Evolutionary conservation across 805 yeast species (phyloP).

Genomic region (Kurtzmaniella cleridarum): DNA sequence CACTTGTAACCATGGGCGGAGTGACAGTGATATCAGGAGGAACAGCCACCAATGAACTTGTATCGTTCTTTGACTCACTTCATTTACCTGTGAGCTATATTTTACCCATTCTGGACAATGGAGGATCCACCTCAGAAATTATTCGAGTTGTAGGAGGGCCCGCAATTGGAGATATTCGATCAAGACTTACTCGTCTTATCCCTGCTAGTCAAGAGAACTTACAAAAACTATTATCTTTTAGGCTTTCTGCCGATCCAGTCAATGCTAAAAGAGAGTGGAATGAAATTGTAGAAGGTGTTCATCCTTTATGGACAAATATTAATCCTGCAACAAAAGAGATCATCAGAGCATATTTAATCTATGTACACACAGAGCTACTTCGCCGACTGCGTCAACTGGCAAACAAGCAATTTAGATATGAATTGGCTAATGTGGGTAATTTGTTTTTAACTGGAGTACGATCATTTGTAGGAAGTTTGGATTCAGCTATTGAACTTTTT

Average conservation of each 20-base stretch:
- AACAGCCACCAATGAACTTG: constrained; percentile 79
- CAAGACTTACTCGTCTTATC: constrained; percentile 70
- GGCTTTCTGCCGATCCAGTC: constrained; percentile 44
- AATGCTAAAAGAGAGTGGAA: constrained; percentile 73
- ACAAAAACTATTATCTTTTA: constrained; percentile 32
- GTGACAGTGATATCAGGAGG: constrained; percentile 62
- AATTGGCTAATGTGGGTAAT: constrained; percentile 81
- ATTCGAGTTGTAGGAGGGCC: constrained; percentile 88
- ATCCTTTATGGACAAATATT: constrained; percentile 58
- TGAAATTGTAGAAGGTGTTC: constrained; percentile 72
- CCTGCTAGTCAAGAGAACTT: constrained; percentile 42
- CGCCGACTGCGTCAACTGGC: constrained; percentile 48
- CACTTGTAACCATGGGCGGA: too few relatives aligned
- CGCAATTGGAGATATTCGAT: constrained; percentile 88
- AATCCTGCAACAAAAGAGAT: constrained; percentile 63
- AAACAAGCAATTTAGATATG: constrained; percentile 59
- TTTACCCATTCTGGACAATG: constrained; percentile 85
- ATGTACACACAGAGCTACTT: constrained; percentile 70
- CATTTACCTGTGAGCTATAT: constrained; percentile 53
- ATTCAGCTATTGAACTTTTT: constrained; percentile 75
- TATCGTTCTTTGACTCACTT: constrained; percentile 47
- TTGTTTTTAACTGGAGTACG: constrained; percentile 77
- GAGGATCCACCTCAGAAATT: constrained; percentile 90
- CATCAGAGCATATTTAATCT: constrained; percentile 69
- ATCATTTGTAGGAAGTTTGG: constrained; percentile 76